phyloP scores from a whole-genome alignment of 2,329 filamentous ascomycete genomes.

The Diaporthe destruens region DNA sequence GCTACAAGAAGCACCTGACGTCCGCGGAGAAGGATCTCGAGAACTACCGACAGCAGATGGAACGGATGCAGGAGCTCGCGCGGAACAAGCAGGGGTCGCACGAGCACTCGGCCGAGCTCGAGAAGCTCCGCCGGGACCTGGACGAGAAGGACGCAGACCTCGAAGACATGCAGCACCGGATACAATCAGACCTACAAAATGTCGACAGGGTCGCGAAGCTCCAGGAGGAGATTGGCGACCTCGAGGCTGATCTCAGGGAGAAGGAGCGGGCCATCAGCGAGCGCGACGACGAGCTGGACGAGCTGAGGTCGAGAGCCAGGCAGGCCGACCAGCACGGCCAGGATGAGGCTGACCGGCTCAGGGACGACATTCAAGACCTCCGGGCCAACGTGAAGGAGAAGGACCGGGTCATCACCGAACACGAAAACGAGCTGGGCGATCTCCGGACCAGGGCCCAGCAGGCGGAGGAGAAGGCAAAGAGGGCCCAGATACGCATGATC shows the following conservation, averaged over 20 bases:
- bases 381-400: conserved; percentile 69
- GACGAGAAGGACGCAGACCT: conserved; percentile 72
- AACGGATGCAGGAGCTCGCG: conserved; percentile 84
- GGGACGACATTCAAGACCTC: conserved; percentile 65
- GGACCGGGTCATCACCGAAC: conserved; percentile 68
- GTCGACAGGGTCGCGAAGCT: conserved; percentile 74
- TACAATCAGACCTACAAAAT: conserved; percentile 68
- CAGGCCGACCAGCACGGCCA: conserved; percentile 60
- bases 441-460: conserved; percentile 63
- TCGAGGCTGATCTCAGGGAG: conserved; percentile 80
- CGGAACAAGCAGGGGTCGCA: conserved; percentile 82
- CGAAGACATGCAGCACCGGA: conserved; percentile 69
- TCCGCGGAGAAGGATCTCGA: conserved; percentile 90
- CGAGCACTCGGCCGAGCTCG: conserved; percentile 71
- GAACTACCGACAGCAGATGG: conserved; percentile 82
- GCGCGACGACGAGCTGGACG: conserved; percentile 80
- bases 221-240: conserved; percentile 79
- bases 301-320: conserved; percentile 67
- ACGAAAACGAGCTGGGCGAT: conserved; percentile 64
- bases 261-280: conserved; percentile 81
- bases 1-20: conserved; percentile 86
- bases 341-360: conserved; percentile 54
- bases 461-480: conserved; percentile 70
- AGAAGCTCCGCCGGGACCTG: conserved; percentile 67
- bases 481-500: conserved; percentile 61